A percentile compares a stretch with the other conserved stretches of the same genome.
Conservation (phyloP, 768 basidiomycete genomes). For the Xerocomellus amylosporus region DNA sequence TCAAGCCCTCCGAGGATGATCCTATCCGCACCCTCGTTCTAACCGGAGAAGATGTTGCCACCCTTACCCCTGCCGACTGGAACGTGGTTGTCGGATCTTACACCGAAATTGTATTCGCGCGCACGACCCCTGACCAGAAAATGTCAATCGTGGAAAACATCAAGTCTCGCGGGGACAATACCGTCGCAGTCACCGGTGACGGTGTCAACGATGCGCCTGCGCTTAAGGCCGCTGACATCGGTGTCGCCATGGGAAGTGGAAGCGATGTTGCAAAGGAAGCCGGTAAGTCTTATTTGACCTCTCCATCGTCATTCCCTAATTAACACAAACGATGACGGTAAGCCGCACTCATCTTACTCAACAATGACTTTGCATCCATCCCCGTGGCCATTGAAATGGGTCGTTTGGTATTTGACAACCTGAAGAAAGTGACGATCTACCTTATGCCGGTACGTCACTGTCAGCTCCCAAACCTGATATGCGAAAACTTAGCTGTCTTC, state of each 20-base stretch:
- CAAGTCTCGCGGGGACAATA: constrained; percentile 45
- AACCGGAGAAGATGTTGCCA: constrained; percentile 43
- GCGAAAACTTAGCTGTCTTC: neutral
- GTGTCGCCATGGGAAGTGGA: constrained; percentile 52
- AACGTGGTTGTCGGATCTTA: constrained; percentile 37
- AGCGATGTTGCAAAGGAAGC: constrained; percentile 55
- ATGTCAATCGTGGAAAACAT: constrained; percentile 54
- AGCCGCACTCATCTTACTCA: constrained; percentile 50
- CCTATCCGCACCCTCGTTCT: constrained; percentile 40
- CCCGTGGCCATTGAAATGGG: constrained; percentile 58
- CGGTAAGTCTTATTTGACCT: constrained; percentile 30
- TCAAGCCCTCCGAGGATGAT: constrained; percentile 40
- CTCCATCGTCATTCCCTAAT: neutral
- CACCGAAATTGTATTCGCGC: constrained; percentile 48
- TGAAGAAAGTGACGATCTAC: constrained; percentile 51
- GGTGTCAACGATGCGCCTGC: constrained; percentile 55
- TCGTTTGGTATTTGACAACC: constrained; percentile 56
- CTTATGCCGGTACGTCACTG: constrained; percentile 38
- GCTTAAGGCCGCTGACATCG: constrained; percentile 52
- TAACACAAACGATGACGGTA: neutral
- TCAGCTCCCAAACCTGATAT: neutral
- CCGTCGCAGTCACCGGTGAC: constrained; percentile 55
- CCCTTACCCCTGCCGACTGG: constrained; percentile 40
- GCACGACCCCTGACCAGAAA: constrained; percentile 58
- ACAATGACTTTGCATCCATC: constrained; percentile 60